Base-by-base conservation (phyloP, 2,329 filamentous ascomycete genomes). In the Colletotrichum echinochloae region DNA sequence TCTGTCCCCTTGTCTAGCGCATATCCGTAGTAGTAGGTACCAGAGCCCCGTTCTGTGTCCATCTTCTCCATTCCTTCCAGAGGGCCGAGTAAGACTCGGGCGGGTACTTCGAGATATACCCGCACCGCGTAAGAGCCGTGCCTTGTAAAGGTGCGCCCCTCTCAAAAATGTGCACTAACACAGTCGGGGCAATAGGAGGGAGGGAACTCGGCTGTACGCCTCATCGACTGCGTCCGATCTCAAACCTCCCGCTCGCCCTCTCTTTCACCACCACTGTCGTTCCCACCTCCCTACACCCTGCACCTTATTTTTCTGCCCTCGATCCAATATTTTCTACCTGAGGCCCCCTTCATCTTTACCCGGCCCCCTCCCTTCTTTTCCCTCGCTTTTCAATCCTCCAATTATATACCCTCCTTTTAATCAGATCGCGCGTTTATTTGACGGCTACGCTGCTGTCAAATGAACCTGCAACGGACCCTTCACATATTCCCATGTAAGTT, bases 401-500 rank as follows among this genome's bases (percentile, higher is more conserved):
- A 65, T 60, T n/a, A 67, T 57, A 72, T 51, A 61, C 55, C 41
- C 59, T 60, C 55, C 44, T 49, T 48, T 37, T 65, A 71, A 71
- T 71, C 66, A 65, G 63, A 72, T 65, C 82, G 94, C 94, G 94
- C 94, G 94, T 91, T 97, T 94, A 87, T 92, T 97, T 96, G 94
- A 87, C 93, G 93, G 91, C 91, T 84, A 79, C 73, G 76, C 75
- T 81, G 92, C 94, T 95, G 94, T 97, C 94, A 95, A 94, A 97
- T 97, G 95, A 97, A 96, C 94, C 94, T 98, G 95, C 94, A 95
- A 86, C 85, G 83, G 84, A 84, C 83, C 80, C 84, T 86, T 81
- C 79, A 84, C 81, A 83, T 88, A 85, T 85, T 86, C 87, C 82
- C 86, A 86, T 85, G 91, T 94, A 88, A 84, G 89, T 66, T 35